Evolutionary conservation across 2,329 filamentous ascomycete species (phyloP).

Genomic region (Pyricularia sp.): DNA sequence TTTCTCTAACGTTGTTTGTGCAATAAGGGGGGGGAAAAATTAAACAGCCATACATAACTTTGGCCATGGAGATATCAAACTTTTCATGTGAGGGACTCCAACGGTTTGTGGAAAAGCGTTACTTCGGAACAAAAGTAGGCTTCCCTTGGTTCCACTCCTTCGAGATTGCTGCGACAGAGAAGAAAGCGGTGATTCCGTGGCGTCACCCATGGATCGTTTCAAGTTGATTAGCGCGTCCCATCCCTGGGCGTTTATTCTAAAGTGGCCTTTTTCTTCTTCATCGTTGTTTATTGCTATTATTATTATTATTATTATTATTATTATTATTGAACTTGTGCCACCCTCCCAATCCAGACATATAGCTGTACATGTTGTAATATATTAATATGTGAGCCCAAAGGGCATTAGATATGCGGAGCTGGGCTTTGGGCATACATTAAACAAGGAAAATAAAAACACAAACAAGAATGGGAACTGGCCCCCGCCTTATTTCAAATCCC

Average conservation of each 20-base stretch:
- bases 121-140: background rate
- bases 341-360: background rate
- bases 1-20: background rate
- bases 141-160: background rate
- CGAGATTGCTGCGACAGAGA: background rate
- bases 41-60: background rate
- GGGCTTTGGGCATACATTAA: background rate
- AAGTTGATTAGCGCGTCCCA: background rate
- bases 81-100: background rate
- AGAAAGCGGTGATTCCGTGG: background rate
- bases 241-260: background rate
- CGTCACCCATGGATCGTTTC: background rate
- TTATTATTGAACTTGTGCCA: background rate
- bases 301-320: no score
- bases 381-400: background rate
- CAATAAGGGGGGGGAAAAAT: background rate
- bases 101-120: background rate
- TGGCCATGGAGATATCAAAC: background rate
- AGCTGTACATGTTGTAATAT: background rate
- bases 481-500: background rate
- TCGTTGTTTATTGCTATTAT: no score
- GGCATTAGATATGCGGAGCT: background rate
- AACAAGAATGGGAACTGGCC: background rate
- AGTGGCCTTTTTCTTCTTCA: background rate
- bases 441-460: no score